Conservation (phyloP, 2,329 filamentous ascomycete genomes). For the Xylariaceae sp. region DNA sequence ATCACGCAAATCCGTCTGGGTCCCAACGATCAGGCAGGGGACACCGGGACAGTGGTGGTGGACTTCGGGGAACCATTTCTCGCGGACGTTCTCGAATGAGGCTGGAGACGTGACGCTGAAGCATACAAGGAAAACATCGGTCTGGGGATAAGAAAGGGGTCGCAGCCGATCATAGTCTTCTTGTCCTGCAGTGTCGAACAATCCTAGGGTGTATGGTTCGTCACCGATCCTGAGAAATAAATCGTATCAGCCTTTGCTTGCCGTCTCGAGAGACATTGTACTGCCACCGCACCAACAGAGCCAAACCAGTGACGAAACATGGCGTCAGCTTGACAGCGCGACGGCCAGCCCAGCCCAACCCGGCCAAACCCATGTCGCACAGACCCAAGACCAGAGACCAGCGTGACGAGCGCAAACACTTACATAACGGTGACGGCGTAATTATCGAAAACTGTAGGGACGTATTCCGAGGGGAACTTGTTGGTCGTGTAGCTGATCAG, state of each 20-base stretch:
- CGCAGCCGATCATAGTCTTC: constrained; percentile 98
- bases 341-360: neutral
- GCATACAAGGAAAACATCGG: constrained; percentile 97
- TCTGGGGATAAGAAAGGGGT: constrained; percentile 95
- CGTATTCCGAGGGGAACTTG: constrained; percentile 99
- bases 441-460: constrained; percentile 98
- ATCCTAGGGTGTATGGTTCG: constrained; percentile 92
- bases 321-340: neutral
- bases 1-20: constrained; percentile 92
- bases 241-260: constrained; percentile 4
- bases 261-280: neutral
- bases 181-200: constrained; percentile 98
- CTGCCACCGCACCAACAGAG: constrained; percentile 1
- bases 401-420: constrained; percentile 38
- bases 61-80: constrained; percentile 99
- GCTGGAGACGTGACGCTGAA: constrained; percentile 97
- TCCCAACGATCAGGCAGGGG: constrained; percentile 95
- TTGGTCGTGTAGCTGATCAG: constrained; percentile 99
- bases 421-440: constrained; percentile 99
- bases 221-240: constrained; percentile 78
- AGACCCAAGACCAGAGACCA: neutral
- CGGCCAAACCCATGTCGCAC: neutral
- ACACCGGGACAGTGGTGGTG: constrained; percentile 98
- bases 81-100: constrained; percentile 97
- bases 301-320: neutral